A percentile compares a stretch with the other conserved stretches of the same genome.
Conservation (phyloP, 345 rosid species). For the Conringia planisiliqua region DNA sequence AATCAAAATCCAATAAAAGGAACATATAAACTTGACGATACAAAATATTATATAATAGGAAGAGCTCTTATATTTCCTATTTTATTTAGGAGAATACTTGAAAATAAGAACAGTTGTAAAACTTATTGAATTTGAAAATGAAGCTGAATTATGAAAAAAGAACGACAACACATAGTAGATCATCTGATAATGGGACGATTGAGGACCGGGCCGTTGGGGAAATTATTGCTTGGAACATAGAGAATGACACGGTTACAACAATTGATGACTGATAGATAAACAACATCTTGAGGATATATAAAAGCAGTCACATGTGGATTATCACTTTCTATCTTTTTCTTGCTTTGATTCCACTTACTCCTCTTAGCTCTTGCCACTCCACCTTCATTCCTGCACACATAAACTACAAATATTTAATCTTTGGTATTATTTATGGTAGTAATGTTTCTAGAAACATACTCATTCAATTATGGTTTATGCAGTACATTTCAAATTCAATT, state of each 20-base stretch:
- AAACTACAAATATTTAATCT: neutral
- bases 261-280: neutral
- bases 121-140: neutral
- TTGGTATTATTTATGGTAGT: neutral
- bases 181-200: constrained; percentile 11
- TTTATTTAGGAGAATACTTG: neutral
- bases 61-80: neutral
- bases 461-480: neutral
- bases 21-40: neutral
- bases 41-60: neutral
- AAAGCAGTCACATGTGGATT: constrained; percentile 16
- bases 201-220: constrained; percentile 24
- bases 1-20: neutral
- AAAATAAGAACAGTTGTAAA: neutral
- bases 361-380: constrained; percentile 31
- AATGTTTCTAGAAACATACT: neutral
- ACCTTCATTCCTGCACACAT: constrained; percentile 21
- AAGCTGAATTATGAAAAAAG: neutral
- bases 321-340: constrained; percentile 13
- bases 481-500: neutral
- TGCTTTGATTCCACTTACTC: constrained; percentile 22
- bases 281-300: neutral
- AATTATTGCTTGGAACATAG: constrained; percentile 12
- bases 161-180: neutral
- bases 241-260: constrained; percentile 27